Base-by-base conservation (phyloP, 2,329 filamentous ascomycete genomes). In the Pezicula radicicola region DNA sequence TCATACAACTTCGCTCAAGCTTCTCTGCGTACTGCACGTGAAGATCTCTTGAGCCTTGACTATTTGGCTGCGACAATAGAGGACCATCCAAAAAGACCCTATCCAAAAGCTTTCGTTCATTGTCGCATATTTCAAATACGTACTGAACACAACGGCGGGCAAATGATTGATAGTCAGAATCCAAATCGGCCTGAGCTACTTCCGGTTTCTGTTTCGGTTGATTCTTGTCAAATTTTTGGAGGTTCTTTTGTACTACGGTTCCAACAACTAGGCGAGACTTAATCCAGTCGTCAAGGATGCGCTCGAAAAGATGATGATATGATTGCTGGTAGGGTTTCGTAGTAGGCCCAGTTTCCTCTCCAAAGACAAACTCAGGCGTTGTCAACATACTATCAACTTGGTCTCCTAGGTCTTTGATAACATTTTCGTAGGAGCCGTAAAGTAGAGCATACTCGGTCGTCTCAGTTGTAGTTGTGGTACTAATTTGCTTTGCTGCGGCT, bases 391-490 rank as follows among this genome's bases (percentile, higher is more conserved):
- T 75, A 65, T 88, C 85, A 49, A 89, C 68, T 56, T 87, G 82
- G 3, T 81, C 76, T 2, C 85, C 85, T 42, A 66, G 57, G 39
- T 57, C 58, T 7, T 80, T 81, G 21, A 87, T 81, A 25, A 84
- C 75, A 55, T 60, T 60, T 42, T 66, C 64, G 41, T 88, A 89
- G 59, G 88, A 89, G 18, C 86, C 84, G 61, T 89, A 89, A 2
- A 89, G 70, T 8, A 89, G 69, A 9, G 86, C 83, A 19, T 86
- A 88, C 72, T 88, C 83, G 2, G 85, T 87, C 1, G 85, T 87
- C 55, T 89, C 85, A 56, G 87, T 45, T 8, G 42, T 28, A 45
- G 21, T n/a, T 6, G 19, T 30, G n/a, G 42, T 35, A 21, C 21
- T 25, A 30, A 30, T 12, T 43, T 43, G 18, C 15, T 39, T 46